Percentiles rank a stretch among this genome's conserved stretches.
phyloP scores from a whole-genome alignment of 495 filamentous ascomycete genomes.

The Penicillium riverlandense region DNA sequence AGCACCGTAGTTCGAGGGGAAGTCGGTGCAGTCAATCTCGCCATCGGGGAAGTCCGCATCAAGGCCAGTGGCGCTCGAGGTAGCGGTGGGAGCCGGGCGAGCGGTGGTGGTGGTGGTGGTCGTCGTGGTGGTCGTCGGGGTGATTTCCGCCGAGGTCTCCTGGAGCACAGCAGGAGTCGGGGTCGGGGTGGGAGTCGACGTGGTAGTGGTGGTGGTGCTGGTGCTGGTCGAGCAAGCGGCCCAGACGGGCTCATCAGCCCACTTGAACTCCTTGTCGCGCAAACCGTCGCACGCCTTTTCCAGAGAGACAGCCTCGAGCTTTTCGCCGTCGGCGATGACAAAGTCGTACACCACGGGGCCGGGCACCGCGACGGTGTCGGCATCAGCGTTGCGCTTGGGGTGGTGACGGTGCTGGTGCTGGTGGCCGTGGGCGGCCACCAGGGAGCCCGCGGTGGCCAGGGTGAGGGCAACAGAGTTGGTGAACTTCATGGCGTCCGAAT shows the following conservation, averaged over 20 bases:
- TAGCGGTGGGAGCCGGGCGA: constrained; percentile 2
- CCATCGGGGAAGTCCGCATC: constrained; percentile 72
- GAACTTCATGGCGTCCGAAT: constrained; percentile 34
- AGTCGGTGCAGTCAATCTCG: constrained; percentile 57
- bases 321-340: constrained; percentile 30
- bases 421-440: constrained; percentile 39
- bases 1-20: constrained; percentile 83
- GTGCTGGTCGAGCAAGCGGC: constrained; percentile 25
- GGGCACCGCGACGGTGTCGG: constrained; percentile 40
- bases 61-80: constrained; percentile 20
- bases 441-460: constrained; percentile 39
- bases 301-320: constrained; percentile 12
- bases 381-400: constrained; percentile 28
- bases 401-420: constrained; percentile 33
- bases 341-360: constrained; percentile 55
- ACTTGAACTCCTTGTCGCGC: constrained; percentile 41
- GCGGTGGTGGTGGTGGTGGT: constrained; percentile 12
- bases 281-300: constrained; percentile 57
- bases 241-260: constrained; percentile 23
- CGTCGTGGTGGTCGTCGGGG: constrained; percentile 8
- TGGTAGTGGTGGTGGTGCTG: constrained; percentile 9
- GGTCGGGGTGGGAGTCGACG: neutral
- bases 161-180: constrained; percentile 5
- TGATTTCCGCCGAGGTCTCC: constrained; percentile 1
- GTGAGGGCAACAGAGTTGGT: constrained; percentile 33